Evolutionary conservation across 2,329 filamentous ascomycete species (phyloP), one percentile per base, ranked within the genome.

Genomic region (Zymoseptoria brevis): DNA sequence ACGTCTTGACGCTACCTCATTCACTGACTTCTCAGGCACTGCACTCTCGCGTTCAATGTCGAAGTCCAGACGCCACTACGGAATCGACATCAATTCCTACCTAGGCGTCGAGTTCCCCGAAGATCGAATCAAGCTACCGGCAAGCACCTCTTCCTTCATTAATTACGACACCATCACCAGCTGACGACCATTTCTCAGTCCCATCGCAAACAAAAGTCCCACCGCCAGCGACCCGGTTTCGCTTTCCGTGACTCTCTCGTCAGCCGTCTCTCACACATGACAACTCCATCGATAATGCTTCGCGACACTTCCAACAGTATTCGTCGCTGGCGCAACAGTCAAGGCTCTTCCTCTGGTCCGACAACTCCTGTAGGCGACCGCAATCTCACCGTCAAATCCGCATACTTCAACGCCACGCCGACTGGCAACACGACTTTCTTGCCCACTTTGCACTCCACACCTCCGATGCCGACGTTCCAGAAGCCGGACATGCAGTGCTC

Each of bases 391-490:
- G 22, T 29, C 50, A 58, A 53, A 48, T 62, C 61, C 35, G 58
- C 55, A 6, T 57, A 60, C 52, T 62, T 57, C 49, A 61, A 57
- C 52, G 55, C 56, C 29, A 66, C 65, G n/a, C 60, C 64, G 13
- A 52, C 58, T 16, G 56, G 56, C 49, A 66, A 60, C 22, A 65
- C 60, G 19, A 61, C 62, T 5, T 69, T 69, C 60, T 60, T 69
- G 16, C 68, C 68, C 8, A 67, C 68, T 51, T 59, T 69, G 11
- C 55, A 66, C 64, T 68, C 67, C 64, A 69, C 68, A 16, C 68
- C 68, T 9, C 68, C 68, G 7, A 68, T 69, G 66, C 68, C 68
- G 5, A 68, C 66, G 19, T 66, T 69, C 56, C 67, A 68, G 59
- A 68, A 68, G 58, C 65, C 65, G n/a, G 53, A 52, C 30, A 59